Evolutionary conservation across 208 protist species (phyloP), one percentile per base, ranked within the genome.

Genomic region (Giardia muris): DNA sequence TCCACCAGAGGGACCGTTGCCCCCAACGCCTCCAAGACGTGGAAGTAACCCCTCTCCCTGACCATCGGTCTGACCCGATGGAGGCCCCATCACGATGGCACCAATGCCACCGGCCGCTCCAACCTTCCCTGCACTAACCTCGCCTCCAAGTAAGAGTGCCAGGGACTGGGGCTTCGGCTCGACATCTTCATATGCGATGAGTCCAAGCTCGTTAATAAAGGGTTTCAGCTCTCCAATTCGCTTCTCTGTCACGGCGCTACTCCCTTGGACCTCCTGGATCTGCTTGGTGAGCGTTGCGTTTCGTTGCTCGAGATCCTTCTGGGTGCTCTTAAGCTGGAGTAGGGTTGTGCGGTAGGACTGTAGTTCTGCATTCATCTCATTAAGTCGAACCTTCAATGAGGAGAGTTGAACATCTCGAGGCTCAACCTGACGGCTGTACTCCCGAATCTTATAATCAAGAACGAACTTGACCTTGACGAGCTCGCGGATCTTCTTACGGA

Each of bases 331-430:
- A 4, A 90, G n/a, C 44, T 2, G 43, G 43, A 47, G 2, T 2
- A 90, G 44, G n/a, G n/a, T 48, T n/a, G 45, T 4, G 30, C 87
- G n/a, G 44, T 90, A 90, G 2, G 46, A 4, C 19, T 45, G n/a
- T 30, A 90, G 87, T n/a, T 90, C 87, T n/a, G n/a, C 1, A 45
- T 90, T 90, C 87, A 90, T 90, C n/a, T 90, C 87, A 47, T 90
- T 47, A n/a, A 90, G 1, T 48, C 45, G n/a, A 1, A 90, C 1
- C 44, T 90, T 90, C 1, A 90, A 46, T n/a, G n/a, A 22, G n/a
- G 1, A 43, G 43, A 3, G 87, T 47, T 90, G 42, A 4, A 4
- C 43, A 2, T 90, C 87, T 48, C 45, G n/a, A 39, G 87, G 87
- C 87, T 90, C 1, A 0, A 90, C 45, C n/a, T 22, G n/a, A 2